Percentiles rank a stretch among this genome's conserved stretches.
phyloP scores from a whole-genome alignment of 495 filamentous ascomycete genomes.

The Penicillium canariense region DNA sequence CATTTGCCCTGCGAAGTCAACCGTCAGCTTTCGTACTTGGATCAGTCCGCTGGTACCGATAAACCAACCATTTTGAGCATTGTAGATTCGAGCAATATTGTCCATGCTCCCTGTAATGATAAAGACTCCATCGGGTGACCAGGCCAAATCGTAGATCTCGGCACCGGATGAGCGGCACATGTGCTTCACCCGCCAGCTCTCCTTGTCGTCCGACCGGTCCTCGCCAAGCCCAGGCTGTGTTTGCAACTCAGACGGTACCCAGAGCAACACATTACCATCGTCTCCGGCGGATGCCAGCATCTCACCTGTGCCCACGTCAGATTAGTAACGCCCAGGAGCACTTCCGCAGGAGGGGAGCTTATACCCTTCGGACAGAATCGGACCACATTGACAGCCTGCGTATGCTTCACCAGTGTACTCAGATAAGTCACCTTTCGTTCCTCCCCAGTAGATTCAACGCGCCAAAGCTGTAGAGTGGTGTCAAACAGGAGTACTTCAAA shows the following conservation, averaged over 20 bases:
- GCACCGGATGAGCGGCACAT: conserved; percentile 92
- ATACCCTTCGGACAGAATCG: conserved; percentile 89
- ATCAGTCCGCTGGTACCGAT: background rate
- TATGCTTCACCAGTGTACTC: conserved; percentile 87
- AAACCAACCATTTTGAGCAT: conserved; percentile 79
- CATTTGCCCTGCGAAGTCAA: conserved; percentile 63
- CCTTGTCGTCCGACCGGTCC: conserved; percentile 87
- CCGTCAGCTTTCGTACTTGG: conserved; percentile 6
- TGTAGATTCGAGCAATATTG: conserved; percentile 96
- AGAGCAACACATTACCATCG: conserved; percentile 93
- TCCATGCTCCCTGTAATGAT: conserved; percentile 99
- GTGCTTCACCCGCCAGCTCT: conserved; percentile 93
- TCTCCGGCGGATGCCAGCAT: conserved; percentile 93
- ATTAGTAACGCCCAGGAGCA: background rate
- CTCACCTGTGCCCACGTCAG: conserved; percentile 59
- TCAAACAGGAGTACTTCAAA: conserved; percentile 29
- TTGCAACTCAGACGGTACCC: conserved; percentile 82
- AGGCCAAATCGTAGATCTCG: conserved; percentile 97
- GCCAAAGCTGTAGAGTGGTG: conserved; percentile 70
- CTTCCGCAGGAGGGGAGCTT: background rate
- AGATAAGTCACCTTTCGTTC: conserved; percentile 85
- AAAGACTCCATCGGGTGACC: conserved; percentile 94
- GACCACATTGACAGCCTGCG: conserved; percentile 97
- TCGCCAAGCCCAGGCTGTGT: conserved; percentile 67
- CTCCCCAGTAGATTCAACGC: conserved; percentile 80